Conservation (phyloP, 768 basidiomycete species). For the Boletus reticulatus region DNA sequence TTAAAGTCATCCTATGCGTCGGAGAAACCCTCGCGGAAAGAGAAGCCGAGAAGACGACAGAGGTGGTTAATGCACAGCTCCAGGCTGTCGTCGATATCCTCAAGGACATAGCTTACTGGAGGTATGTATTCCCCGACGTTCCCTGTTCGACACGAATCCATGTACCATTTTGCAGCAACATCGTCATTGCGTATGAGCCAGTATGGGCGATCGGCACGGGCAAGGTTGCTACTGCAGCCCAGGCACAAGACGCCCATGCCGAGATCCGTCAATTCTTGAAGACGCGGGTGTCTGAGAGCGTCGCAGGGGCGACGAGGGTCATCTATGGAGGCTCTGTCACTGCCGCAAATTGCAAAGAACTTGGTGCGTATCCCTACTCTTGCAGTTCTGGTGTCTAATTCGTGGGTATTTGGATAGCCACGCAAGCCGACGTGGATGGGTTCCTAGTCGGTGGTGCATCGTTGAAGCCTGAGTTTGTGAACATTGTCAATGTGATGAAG, state of each 20-base stretch:
- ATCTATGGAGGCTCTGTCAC: conserved; percentile 97
- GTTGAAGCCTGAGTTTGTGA: conserved; percentile 93
- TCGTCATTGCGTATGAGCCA: conserved; percentile 96
- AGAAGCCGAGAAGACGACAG: conserved; percentile 71
- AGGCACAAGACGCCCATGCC: conserved; percentile 91
- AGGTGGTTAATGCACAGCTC: conserved; percentile 82
- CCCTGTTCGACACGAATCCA: neutral
- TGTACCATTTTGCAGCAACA: conserved; percentile 47
- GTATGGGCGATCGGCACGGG: conserved; percentile 99
- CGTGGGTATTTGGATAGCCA: conserved; percentile 41
- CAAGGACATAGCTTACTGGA: conserved; percentile 67
- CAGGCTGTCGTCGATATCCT: conserved; percentile 66
- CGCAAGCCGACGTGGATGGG: conserved; percentile 85
- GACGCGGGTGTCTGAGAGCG: conserved; percentile 58
- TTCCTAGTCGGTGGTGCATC: conserved; percentile 99
- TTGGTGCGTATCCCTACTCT: conserved; percentile 53
- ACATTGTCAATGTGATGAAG: conserved; percentile 78
- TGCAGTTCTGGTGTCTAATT: neutral
- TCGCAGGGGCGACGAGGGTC: conserved; percentile 75
- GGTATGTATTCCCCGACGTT: conserved; percentile 43
- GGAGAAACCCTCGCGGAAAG: conserved; percentile 92
- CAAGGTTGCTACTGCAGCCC: conserved; percentile 86
- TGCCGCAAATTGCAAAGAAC: conserved; percentile 83
- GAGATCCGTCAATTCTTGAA: conserved; percentile 77
- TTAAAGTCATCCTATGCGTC: conserved; percentile 93